Base-by-base conservation (phyloP, 495 filamentous ascomycete species). In the Tetracladium setigerum region DNA sequence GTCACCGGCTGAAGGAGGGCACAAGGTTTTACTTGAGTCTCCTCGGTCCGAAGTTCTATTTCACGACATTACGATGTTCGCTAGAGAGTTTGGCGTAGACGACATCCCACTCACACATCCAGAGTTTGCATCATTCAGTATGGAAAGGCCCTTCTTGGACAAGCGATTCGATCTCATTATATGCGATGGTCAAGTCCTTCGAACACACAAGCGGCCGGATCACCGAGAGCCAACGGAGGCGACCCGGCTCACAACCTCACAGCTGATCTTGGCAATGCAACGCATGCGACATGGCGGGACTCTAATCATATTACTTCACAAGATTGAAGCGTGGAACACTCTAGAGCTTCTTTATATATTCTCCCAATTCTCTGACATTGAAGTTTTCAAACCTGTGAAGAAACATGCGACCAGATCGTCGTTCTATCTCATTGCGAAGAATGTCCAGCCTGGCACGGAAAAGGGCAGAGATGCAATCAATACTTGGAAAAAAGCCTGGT, bases 161-260 rank as follows among this genome's bases (percentile, higher is more conserved):
- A 37, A 66, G 11, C 9, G 30, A 0, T 82, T 78, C 52, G 67
- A 81, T 44, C 64, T 82, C 1, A 62, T 76, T 11, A 57, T 83
- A 33, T 81, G 76, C 56, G 77, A 82, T 49, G 76, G 77, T 1
- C 70, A 80, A 31, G 72, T 76, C 1, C 60, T 78, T 12, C 56
- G 76, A 13, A 69, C 55, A 0, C 76, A 81, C 17, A 18, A 55
- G 33, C 55, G 71, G 15, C 61, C 50, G 15, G 27, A 43, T 14
- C 69, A 75, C 54, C 57, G 70, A 15, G 61, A 72, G 44, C 18
- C 13, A 0, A 49, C 53, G n/a, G 74, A 82, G 58, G 59, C 63
- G 0, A 46, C 35, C 9, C 61, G 76, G 33, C 57, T 81, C 15
- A 44, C 44, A 0, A 32, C 56, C 14, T 53, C 67, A 1, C 73